These are phyloP conservation scores for Beta macrorhiza DNA, from an alignment of 179 eudicot genomes.

Conservation along the genomic window DNA sequence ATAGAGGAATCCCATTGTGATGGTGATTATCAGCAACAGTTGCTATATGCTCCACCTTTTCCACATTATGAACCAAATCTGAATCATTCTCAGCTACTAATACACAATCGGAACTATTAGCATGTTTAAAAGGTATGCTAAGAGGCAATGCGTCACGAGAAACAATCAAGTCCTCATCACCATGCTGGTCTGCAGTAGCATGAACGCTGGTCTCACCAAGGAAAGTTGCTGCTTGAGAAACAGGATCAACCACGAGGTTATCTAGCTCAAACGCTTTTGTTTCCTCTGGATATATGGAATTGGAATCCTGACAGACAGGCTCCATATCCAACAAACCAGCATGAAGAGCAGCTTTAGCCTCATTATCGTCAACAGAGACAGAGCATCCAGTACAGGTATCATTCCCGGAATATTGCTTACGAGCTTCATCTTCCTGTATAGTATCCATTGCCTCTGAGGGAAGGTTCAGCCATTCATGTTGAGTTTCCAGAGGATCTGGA, in stretches of 20 bases:
- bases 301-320: conserved; percentile 16
- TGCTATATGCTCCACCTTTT: conserved; percentile 19
- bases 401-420: conserved; percentile 13
- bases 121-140: conserved; percentile 20
- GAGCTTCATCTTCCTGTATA: conserved; percentile 6
- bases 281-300: conserved; percentile 18
- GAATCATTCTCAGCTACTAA: conserved; percentile 14
- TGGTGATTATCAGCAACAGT: conserved; percentile 11
- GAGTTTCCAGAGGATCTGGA: conserved; percentile 12
- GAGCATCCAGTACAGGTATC: conserved; percentile 7
- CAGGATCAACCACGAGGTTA: conserved; percentile 25
- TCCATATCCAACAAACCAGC: conserved; percentile 20
- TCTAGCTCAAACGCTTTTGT: conserved; percentile 24
- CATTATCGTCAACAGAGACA: conserved; percentile 15
- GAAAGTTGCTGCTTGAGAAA: conserved; percentile 13
- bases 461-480: conserved; percentile 11
- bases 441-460: conserved; percentile 15
- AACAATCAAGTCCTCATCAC: conserved; percentile 13
- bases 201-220: conserved; percentile 12
- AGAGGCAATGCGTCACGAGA: neutral
- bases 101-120: conserved; percentile 9
- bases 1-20: conserved; percentile 1
- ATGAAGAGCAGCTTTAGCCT: conserved; percentile 1
- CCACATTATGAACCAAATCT: conserved; percentile 19
- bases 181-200: conserved; percentile 13